phyloP scores from a whole-genome alignment of 2,329 filamentous ascomycete genomes.

The Exophiala aquamarina region DNA sequence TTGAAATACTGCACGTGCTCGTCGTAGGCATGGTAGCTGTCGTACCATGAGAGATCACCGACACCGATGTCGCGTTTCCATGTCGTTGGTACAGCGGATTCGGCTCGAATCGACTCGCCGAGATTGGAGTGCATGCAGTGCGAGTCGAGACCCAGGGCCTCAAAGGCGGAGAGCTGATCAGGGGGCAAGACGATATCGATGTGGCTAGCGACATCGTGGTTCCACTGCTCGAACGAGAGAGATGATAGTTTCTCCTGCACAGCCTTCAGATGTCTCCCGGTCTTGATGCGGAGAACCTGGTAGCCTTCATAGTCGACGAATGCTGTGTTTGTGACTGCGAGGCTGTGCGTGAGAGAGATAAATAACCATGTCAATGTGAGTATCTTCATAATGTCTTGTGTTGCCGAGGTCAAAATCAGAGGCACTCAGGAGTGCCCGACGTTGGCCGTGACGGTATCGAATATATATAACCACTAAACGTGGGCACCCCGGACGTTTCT shows the following conservation, averaged over 20 bases:
- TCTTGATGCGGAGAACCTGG: conserved; percentile 26
- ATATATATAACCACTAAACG: too few species aligned
- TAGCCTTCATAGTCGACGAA: conserved; percentile 25
- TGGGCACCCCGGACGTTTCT: too few species aligned
- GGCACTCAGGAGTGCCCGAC: background rate
- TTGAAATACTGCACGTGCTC: conserved; percentile 53
- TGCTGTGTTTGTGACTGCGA: background rate
- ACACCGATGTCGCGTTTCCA: conserved; percentile 30
- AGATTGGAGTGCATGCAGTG: conserved; percentile 46
- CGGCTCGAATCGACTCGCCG: conserved; percentile 42
- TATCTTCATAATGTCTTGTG: background rate
- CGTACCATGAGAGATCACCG: conserved; percentile 48
- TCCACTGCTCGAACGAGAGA: conserved; percentile 24
- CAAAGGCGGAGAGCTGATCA: conserved; percentile 39
- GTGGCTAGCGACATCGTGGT: conserved; percentile 26
- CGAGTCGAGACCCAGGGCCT: conserved; percentile 36
- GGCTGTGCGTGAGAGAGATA: background rate
- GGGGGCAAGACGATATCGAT: conserved; percentile 46
- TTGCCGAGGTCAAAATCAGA: background rate
- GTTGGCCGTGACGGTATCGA: background rate
- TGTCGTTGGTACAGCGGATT: conserved; percentile 29
- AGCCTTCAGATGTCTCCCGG: conserved; percentile 10
- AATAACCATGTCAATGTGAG: background rate
- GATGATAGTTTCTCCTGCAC: conserved; percentile 22
- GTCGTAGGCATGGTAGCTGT: conserved; percentile 53